These are phyloP conservation scores for Mycena rosella DNA, from an alignment of 768 basidiomycete species.

Conservation along the genomic window DNA sequence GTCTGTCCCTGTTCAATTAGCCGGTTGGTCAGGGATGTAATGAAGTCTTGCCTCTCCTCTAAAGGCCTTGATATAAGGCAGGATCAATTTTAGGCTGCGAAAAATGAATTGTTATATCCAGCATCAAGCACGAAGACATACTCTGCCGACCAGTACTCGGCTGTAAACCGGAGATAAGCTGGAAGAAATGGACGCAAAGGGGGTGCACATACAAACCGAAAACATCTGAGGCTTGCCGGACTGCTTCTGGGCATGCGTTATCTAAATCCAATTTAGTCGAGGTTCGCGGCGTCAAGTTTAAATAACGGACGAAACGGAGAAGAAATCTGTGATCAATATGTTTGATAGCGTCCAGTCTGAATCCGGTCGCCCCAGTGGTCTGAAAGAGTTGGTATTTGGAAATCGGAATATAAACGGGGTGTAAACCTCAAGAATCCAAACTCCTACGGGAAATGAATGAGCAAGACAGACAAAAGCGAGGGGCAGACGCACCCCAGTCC, in stretches of 20 bases:
- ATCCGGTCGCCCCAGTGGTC: conserved; percentile 80
- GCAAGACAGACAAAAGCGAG: conserved; percentile 67
- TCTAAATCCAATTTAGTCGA: conserved; percentile 49
- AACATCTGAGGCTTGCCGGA: conserved; percentile 68
- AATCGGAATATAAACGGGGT: conserved; percentile 10
- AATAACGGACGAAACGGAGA: conserved; percentile 70
- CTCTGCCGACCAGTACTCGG: conserved; percentile 89
- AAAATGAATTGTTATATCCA: conserved; percentile 14
- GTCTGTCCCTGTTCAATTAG: conserved; percentile 58
- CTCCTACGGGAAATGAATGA: not conserved
- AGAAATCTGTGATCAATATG: conserved; percentile 84
- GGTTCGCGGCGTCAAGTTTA: not conserved
- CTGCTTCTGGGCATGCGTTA: conserved; percentile 62
- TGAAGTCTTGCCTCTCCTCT: conserved; percentile 68
- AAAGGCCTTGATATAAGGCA: conserved; percentile 72
- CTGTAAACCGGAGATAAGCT: conserved; percentile 51
- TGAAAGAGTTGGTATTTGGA: conserved; percentile 44
- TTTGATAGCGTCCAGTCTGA: conserved; percentile 92
- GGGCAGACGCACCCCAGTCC: conserved; percentile 73
- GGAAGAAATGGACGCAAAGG: not conserved
- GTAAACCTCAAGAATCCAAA: conserved; percentile 21
- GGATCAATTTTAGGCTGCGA: conserved; percentile 60
- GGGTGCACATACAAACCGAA: conserved; percentile 55
- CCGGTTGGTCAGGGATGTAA: conserved; percentile 6
- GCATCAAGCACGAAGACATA: conserved; percentile 46